A percentile compares a stretch with the other conserved stretches of the same genome.
phyloP scores from a whole-genome alignment of 306 rosid species.

The Sicyos baderoa region DNA sequence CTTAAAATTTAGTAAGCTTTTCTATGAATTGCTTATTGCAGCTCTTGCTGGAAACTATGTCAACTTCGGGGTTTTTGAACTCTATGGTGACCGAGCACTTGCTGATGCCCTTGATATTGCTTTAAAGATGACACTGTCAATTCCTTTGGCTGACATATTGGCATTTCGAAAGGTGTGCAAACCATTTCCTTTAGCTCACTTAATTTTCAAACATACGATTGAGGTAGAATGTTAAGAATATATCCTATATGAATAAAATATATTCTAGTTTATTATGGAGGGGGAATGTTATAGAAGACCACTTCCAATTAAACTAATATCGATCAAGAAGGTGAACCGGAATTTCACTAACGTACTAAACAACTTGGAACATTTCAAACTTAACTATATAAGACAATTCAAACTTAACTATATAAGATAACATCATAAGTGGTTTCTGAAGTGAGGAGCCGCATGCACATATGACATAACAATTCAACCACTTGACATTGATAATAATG shows the following conservation, averaged over 20 bases:
- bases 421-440: neutral
- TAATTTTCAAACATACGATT: neutral
- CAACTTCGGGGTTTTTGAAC: conserved; percentile 95
- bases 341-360: neutral
- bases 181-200: conserved; percentile 18
- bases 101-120: conserved; percentile 84
- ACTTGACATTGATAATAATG: neutral
- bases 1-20: neutral
- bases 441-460: neutral
- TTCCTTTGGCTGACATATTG: conserved; percentile 88
- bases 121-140: conserved; percentile 80
- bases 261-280: neutral
- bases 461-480: neutral
- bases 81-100: conserved; percentile 91
- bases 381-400: neutral
- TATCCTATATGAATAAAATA: neutral
- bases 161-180: conserved; percentile 76
- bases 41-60: conserved; percentile 97
- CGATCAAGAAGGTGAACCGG: no score
- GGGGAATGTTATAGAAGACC: neutral
- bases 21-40: conserved; percentile 23
- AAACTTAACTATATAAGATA: neutral
- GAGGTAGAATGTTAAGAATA: neutral
- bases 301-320: no score
- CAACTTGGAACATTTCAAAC: neutral